Percentiles rank a stretch among this genome's conserved stretches.
phyloP scores from a whole-genome alignment of 768 basidiomycete genomes.

The Boletus insuetus region DNA sequence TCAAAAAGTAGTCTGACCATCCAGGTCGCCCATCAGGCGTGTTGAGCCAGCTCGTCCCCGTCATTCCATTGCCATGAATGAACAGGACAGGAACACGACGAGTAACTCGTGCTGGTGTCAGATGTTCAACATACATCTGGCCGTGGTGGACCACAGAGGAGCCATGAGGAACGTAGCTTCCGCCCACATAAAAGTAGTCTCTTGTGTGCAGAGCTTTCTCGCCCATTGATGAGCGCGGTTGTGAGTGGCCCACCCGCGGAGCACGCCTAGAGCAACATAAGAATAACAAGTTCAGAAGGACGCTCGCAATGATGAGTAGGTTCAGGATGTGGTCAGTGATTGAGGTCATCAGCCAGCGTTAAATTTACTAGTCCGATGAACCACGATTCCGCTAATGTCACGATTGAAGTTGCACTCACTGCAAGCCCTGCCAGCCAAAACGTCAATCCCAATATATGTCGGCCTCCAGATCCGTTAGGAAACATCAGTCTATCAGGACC shows the following conservation, averaged over 20 bases:
- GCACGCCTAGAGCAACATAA: conserved; percentile 4
- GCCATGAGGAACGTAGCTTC: conserved; percentile 35
- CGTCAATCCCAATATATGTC: no score
- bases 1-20: conserved; percentile 57
- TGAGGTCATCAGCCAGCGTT: conserved; percentile 5
- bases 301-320: conserved; percentile 10
- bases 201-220: conserved; percentile 43
- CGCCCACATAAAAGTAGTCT: conserved; percentile 49
- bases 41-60: conserved; percentile 50
- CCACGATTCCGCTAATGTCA: no score
- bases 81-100: conserved; percentile 43
- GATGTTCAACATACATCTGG: conserved; percentile 53
- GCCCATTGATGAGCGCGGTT: not conserved
- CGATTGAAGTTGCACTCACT: no score
- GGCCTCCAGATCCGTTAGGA: no score
- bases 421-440: no score
- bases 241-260: not conserved
- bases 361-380: no score
- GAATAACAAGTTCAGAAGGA: conserved; percentile 19
- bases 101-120: conserved; percentile 39
- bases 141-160: conserved; percentile 39
- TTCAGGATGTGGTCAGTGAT: not conserved
- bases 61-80: conserved; percentile 53
- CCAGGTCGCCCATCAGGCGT: conserved; percentile 53
- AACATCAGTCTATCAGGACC: no score